Conservation (phyloP, 2,329 filamentous ascomycete genomes). For the Dactylellina leptospora region DNA sequence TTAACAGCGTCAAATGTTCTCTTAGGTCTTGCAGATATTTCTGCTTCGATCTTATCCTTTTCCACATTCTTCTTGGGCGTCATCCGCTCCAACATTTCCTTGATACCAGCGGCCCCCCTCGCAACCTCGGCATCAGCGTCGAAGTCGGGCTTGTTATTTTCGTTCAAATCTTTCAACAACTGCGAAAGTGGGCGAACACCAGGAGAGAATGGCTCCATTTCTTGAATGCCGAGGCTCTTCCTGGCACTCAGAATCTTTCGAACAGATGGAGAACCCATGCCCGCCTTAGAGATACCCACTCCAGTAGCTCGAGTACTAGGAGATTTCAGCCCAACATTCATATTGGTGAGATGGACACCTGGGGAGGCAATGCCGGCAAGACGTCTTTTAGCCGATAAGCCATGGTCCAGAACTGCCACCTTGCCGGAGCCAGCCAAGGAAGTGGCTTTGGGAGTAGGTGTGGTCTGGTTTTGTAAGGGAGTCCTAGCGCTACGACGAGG, state of each 20-base stretch:
- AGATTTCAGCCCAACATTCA: conserved; percentile 34
- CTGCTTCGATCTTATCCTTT: background rate
- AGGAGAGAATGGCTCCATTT: conserved; percentile 67
- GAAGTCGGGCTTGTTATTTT: conserved; percentile 61
- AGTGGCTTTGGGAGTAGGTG: conserved; percentile 40
- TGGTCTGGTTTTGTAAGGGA: conserved; percentile 58
- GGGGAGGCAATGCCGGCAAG: conserved; percentile 42
- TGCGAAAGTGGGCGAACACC: conserved; percentile 59
- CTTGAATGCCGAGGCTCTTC: conserved; percentile 72
- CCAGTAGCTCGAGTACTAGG: conserved; percentile 60
- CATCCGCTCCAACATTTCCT: conserved; percentile 69
- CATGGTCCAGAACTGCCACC: conserved; percentile 48
- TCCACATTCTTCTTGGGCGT: conserved; percentile 73
- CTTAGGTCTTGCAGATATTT: conserved; percentile 34
- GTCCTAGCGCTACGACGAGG: conserved; percentile 61
- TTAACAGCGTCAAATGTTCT: conserved; percentile 47
- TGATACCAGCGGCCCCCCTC: conserved; percentile 69
- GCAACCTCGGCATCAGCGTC: conserved; percentile 71
- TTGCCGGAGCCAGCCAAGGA: conserved; percentile 49
- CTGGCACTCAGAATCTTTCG: conserved; percentile 76
- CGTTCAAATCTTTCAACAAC: conserved; percentile 53
- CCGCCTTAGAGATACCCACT: conserved; percentile 73
- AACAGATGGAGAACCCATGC: conserved; percentile 78
- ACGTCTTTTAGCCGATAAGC: conserved; percentile 48
- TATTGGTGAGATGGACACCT: conserved; percentile 42